Evolutionary conservation across 1,284 basidiomycete genomes (phyloP), one percentile per base, ranked within the genome.

Genomic region (Stereum hirsutum): DNA sequence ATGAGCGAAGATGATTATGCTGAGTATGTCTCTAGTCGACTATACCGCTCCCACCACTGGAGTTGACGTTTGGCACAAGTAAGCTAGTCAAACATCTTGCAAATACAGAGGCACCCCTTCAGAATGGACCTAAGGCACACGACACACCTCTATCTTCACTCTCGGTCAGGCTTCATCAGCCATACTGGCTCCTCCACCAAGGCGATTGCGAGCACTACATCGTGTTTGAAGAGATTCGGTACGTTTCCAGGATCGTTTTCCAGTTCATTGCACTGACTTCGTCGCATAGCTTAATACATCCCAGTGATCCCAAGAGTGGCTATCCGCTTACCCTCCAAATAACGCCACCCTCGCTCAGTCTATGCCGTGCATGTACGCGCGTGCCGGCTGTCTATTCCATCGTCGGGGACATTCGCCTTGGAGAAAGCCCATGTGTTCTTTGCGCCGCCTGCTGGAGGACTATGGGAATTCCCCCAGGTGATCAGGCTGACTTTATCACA

Each of bases 201-300:
- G 89, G 88, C 20, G 80, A 76, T 52, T 89, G 85, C 52, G 87
- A 89, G 51, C 89, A 91, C 54, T 83, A 81, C 55, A 55, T 87
- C 28, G 72, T 82, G 14, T 51, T 91, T 21, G 80, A 88, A 47
- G 69, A 81, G 46, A 79, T 91, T 49, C 71, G 87, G 89, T 78
- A 49, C 41, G 65, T 52, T 24, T n/a, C n/a, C 15, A 31, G 31
- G 26, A 26, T 41, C 15, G 41, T 40, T 21, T 27, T 26, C 39
- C 34, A 12, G 23, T 20, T 41, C 8, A n/a, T 40, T 19, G 25
- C 37, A 23, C 24, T 37, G 42, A 26, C 42, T 42, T 28, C 38
- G 34, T 42, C 39, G n/a, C n/a, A 38, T 46, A 89, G 86, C 45
- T 57, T 81, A 24, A 63, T 68, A 26, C 77, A 83, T 52, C 59